These are phyloP conservation scores for Podila horticola DNA, from an alignment of 192 early-diverging fungal species.

Conservation along the genomic window DNA sequence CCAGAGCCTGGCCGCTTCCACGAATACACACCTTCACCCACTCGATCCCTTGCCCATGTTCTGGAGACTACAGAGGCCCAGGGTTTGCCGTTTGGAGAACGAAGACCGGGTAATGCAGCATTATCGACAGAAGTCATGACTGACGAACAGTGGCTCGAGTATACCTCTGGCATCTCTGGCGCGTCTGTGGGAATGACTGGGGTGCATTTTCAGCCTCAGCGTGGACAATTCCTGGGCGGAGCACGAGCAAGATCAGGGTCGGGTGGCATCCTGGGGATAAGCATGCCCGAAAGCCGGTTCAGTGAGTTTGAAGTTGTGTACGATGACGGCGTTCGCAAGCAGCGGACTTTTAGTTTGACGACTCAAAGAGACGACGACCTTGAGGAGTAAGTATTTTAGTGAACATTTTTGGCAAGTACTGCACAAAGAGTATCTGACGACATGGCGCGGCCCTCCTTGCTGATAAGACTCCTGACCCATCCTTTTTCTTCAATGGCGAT, in stretches of 20 bases:
- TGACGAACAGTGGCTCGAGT: neutral
- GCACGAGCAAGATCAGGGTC: conserved; percentile 3
- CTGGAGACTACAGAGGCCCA: conserved; percentile 10
- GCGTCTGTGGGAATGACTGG: conserved; percentile 10
- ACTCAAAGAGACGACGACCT: conserved; percentile 15
- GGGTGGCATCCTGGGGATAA: conserved; percentile 17
- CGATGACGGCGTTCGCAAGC: conserved; percentile 49
- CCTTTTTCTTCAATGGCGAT: neutral
- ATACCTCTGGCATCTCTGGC: neutral
- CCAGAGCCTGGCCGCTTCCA: neutral
- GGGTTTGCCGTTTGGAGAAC: neutral
- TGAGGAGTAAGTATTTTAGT: conserved; percentile 18
- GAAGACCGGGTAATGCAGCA: neutral
- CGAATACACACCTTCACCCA: conserved; percentile 17
- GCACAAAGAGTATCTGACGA: neutral
- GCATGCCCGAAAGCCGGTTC: conserved; percentile 38
- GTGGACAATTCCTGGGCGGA: neutral
- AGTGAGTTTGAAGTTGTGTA: conserved; percentile 52
- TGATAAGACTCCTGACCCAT: no score
- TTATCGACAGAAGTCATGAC: neutral
- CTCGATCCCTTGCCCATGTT: conserved; percentile 22
- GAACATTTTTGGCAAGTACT: neutral
- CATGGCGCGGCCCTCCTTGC: no score
- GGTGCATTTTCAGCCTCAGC: conserved; percentile 32
- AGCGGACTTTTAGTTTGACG: conserved; percentile 44